A percentile compares a stretch with the other conserved stretches of the same genome.
Conservation (phyloP, 2,329 filamentous ascomycete genomes). For the Cladobotryum mycophilum region DNA sequence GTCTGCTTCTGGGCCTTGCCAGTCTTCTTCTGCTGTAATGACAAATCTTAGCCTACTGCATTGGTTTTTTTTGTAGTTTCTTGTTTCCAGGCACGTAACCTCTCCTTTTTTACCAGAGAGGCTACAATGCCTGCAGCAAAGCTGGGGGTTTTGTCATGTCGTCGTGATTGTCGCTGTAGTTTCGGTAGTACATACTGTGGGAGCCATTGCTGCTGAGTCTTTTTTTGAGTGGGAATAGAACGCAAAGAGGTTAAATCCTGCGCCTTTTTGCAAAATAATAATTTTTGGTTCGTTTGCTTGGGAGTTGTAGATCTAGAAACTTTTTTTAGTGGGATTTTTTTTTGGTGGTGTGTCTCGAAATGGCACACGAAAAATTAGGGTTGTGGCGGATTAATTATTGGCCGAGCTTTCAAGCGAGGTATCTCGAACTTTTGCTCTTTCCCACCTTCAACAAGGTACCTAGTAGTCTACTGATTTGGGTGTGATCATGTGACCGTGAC, state of each 20-base stretch:
- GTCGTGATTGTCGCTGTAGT: no score
- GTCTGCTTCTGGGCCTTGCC: constrained; percentile 71
- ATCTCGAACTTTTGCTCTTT: not conserved
- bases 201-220: constrained; percentile 64
- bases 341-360: constrained; percentile 16
- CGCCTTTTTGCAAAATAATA: constrained; percentile 42
- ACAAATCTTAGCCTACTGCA: constrained; percentile 91
- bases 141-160: not conserved
- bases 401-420: constrained; percentile 3
- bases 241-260: constrained; percentile 76
- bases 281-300: constrained; percentile 13
- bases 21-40: constrained; percentile 57
- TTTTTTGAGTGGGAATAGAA: constrained; percentile 27
- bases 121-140: constrained; percentile 10
- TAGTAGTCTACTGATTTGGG: not conserved
- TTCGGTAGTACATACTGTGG: constrained; percentile 71
- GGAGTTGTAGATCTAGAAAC: constrained; percentile 9
- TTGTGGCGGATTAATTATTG: constrained; percentile 19
- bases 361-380: constrained; percentile 29
- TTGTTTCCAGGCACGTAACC: not conserved
- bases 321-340: constrained; percentile 21
- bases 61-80: constrained; percentile 13
- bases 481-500: constrained; percentile 3
- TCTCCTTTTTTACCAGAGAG: constrained; percentile 18
- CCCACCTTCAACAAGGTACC: not conserved